Percentiles rank a stretch among this genome's conserved stretches.
Evolutionary conservation across 1,139 yeast species (phyloP).

Genomic region (Debaryomyces sp.): DNA sequence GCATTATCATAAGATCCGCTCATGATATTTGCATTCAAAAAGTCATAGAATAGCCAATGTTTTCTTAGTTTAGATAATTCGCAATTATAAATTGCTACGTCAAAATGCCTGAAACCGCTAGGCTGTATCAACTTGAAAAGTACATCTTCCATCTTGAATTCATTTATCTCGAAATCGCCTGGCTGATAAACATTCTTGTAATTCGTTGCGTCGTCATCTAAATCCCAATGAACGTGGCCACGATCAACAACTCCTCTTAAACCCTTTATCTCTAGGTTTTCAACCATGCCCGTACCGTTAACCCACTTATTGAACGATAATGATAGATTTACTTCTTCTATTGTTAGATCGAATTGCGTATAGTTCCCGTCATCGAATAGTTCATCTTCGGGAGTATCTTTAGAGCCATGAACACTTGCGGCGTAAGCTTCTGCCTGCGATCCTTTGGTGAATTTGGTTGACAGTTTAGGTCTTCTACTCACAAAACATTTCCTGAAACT

Average conservation of each 20-base stretch:
- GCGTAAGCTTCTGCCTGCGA: slow-evolving; percentile 70
- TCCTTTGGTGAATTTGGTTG: slow-evolving; percentile 64
- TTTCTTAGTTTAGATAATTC: slow-evolving; percentile 79
- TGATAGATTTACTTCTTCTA: slow-evolving; percentile 82
- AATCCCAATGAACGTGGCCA: slow-evolving; percentile 82
- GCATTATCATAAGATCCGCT: slow-evolving; percentile 95
- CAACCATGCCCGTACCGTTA: slow-evolving; percentile 84
- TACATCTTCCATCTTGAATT: slow-evolving; percentile 81
- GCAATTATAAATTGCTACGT: slow-evolving; percentile 83
- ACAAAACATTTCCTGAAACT: slow-evolving; percentile 84
- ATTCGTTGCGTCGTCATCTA: slow-evolving; percentile 79
- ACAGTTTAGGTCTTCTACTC: slow-evolving; percentile 72
- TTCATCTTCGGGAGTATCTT: slow-evolving; percentile 26
- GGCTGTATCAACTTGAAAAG: slow-evolving; percentile 84
- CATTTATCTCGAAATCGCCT: slow-evolving; percentile 92
- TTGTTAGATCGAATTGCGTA: slow-evolving; percentile 90
- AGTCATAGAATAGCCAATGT: slow-evolving; percentile 91
- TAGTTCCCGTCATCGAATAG: slow-evolving; percentile 85
- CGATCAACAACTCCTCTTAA: slow-evolving; percentile 91
- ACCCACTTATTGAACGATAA: slow-evolving; percentile 85
- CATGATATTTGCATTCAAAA: slow-evolving; percentile 79
- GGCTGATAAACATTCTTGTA: slow-evolving; percentile 73
- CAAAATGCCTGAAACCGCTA: slow-evolving; percentile 74
- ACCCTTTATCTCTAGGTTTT: slow-evolving; percentile 82
- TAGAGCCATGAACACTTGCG: slow-evolving; percentile 27